Evolutionary conservation across 345 rosid genomes (phyloP).

Genomic region (Rubroshorea leprosula): DNA sequence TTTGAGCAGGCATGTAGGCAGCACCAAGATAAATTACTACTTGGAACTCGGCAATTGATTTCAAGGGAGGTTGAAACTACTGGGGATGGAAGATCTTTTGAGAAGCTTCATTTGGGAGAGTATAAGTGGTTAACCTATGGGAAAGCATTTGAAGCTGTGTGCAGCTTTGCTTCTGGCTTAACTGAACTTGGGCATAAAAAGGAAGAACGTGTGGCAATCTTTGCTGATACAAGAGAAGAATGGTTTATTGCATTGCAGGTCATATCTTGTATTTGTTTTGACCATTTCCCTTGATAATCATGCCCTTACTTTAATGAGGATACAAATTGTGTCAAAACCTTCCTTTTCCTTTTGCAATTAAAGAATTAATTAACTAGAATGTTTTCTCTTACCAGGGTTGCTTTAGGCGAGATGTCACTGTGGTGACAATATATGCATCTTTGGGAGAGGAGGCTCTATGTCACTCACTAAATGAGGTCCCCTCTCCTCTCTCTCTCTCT

Average conservation of each 20-base stretch:
- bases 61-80: conserved; percentile 57
- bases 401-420: conserved; percentile 81
- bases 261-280: conserved; percentile 6
- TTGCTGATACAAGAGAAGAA: conserved; percentile 91
- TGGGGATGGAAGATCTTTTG: conserved; percentile 67
- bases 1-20: conserved; percentile 70
- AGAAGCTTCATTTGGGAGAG: conserved; percentile 94
- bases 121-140: conserved; percentile 80
- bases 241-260: conserved; percentile 98
- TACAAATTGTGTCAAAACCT: background rate
- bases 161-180: conserved; percentile 80
- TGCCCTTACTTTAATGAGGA: conserved; percentile 1
- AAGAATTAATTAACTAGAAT: conserved; percentile 9
- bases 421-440: conserved; percentile 92
- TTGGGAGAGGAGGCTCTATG: conserved; percentile 94
- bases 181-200: conserved; percentile 60
- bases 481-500: conserved; percentile 23
- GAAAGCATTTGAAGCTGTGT: conserved; percentile 52
- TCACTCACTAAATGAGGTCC: conserved; percentile 91
- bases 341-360: background rate
- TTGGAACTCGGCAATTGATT: conserved; percentile 73
- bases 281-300: background rate
- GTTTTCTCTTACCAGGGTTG: conserved; percentile 56
- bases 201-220: conserved; percentile 85
- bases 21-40: conserved; percentile 47